phyloP scores from a whole-genome alignment of 2,329 filamentous ascomycete species.

The Alternaria viburni region DNA sequence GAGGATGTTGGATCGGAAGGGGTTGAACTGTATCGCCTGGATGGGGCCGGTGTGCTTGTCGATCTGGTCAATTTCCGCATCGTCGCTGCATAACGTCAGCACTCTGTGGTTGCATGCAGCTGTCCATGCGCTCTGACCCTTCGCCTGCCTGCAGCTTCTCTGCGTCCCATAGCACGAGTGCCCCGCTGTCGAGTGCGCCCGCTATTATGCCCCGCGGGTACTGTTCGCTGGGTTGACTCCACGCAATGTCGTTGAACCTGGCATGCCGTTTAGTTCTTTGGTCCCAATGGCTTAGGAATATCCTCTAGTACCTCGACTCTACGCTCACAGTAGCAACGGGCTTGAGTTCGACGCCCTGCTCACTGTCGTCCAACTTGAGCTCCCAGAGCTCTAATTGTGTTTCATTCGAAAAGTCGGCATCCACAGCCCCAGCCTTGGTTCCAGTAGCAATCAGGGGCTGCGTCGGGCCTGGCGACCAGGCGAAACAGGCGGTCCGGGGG shows the following conservation, averaged over 20 bases:
- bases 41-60: constrained; percentile 91
- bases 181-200: constrained; percentile 92
- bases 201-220: constrained; percentile 89
- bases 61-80: constrained; percentile 84
- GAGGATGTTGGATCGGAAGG: constrained; percentile 85
- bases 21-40: constrained; percentile 97
- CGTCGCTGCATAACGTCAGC: constrained; percentile 61
- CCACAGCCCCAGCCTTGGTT: constrained; percentile 91
- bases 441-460: constrained; percentile 89
- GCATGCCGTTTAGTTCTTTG: constrained; percentile 27
- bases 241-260: constrained; percentile 97
- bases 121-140: constrained; percentile 50
- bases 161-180: constrained; percentile 92
- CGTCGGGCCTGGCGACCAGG: constrained; percentile 85
- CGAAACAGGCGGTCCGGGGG: constrained; percentile 93
- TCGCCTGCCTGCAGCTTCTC: constrained; percentile 65
- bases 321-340: constrained; percentile 83
- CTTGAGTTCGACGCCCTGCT: constrained; percentile 81
- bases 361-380: constrained; percentile 77
- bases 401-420: constrained; percentile 97
- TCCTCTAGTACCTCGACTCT: constrained; percentile 76
- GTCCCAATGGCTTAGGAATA: background rate
- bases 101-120: constrained; percentile 54
- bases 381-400: constrained; percentile 98
- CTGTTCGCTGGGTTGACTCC: constrained; percentile 81